Evolutionary conservation across 768 basidiomycete genomes (phyloP).

Genomic region (Boletus reticuloceps): DNA sequence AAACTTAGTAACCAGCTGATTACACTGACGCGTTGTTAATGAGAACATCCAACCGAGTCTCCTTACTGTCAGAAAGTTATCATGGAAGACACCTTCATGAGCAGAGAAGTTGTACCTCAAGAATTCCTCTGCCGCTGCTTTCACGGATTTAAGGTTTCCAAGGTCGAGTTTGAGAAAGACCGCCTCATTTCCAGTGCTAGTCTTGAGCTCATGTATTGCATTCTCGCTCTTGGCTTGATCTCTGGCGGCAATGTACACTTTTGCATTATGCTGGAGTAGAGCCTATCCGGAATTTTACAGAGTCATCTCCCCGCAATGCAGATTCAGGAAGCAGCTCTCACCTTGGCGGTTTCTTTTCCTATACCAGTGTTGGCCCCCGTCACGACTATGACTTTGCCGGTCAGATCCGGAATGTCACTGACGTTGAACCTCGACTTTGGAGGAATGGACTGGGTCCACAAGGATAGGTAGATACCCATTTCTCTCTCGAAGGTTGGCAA

Average conservation of each 20-base stretch:
- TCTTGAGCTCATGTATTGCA: constrained; percentile 31
- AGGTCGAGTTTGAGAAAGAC: constrained; percentile 38
- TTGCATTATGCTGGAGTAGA: constrained; percentile 32
- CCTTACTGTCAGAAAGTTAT: constrained; percentile 31
- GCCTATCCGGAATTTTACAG: neutral
- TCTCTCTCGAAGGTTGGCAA: too few relatives aligned
- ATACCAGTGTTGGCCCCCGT: constrained; percentile 36
- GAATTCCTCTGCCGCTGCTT: constrained; percentile 35
- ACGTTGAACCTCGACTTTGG: too few relatives aligned
- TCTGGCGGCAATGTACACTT: constrained; percentile 37
- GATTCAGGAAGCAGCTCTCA: neutral
- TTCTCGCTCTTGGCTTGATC: constrained; percentile 22
- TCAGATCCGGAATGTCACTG: constrained; percentile 27
- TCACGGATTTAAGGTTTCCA: constrained; percentile 33
- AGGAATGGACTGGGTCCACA: too few relatives aligned
- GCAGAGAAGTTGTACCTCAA: constrained; percentile 5
- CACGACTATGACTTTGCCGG: constrained; percentile 33
- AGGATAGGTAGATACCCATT: too few relatives aligned
- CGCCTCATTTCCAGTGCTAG: constrained; percentile 32
- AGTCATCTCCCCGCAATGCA: too few relatives aligned
- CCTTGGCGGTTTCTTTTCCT: constrained; percentile 26
- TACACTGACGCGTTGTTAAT: constrained; percentile 48
- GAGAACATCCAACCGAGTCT: constrained; percentile 44
- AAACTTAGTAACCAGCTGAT: too few relatives aligned
- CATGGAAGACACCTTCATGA: too few relatives aligned